Conservation (phyloP, 108 stramenopile genomes). For the Fragilariopsis cylindrus region DNA sequence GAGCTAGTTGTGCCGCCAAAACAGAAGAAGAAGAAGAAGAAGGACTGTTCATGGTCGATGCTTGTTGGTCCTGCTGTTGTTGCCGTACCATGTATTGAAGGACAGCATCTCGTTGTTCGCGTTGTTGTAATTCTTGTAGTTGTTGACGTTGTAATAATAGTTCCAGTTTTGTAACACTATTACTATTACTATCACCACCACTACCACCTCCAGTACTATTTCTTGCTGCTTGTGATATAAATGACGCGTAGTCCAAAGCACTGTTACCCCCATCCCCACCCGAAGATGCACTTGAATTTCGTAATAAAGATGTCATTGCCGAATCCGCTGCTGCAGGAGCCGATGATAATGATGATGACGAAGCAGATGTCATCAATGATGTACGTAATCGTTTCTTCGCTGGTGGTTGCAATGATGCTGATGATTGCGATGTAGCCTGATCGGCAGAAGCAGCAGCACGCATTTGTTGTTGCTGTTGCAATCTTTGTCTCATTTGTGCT, state of each 20-base stretch:
- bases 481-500: neutral
- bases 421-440: too few relatives aligned
- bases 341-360: too few relatives aligned
- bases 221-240: too few relatives aligned
- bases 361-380: neutral
- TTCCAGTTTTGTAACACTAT: neutral
- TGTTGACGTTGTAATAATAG: constrained; percentile 9
- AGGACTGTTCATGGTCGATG: neutral
- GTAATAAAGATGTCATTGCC: too few relatives aligned
- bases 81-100: constrained; percentile 11
- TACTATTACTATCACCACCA: neutral
- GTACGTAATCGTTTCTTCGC: constrained; percentile 4
- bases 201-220: too few relatives aligned
- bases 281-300: too few relatives aligned
- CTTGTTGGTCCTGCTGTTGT: constrained; percentile 4
- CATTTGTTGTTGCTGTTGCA: neutral
- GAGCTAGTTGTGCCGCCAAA: neutral
- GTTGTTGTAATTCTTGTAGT: constrained; percentile 6
- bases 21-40: neutral
- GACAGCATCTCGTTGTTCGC: neutral
- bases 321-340: too few relatives aligned
- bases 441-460: too few relatives aligned
- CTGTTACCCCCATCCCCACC: too few relatives aligned
- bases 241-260: too few relatives aligned
- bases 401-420: neutral